Evolutionary conservation across 257 asterid genomes (phyloP), one percentile per base, ranked within the genome.

Genomic region (Coffea canephora): DNA sequence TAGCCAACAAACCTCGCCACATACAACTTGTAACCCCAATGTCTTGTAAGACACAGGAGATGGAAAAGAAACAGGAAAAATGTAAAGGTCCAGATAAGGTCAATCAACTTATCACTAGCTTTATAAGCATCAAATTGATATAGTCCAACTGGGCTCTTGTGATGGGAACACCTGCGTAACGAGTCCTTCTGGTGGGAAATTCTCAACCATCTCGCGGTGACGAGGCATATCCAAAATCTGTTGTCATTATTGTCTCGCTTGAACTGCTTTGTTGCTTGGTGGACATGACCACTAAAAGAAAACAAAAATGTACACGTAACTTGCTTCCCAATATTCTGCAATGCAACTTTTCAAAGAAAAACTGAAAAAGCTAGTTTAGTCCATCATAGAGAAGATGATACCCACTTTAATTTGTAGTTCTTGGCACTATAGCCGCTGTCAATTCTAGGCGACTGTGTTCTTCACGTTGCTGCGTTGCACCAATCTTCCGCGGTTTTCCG

Each of bases 141-240:
- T 23, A 48, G 54, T 39, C 73, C 83, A 84, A 75, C 21, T 80
- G 87, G 82, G 55, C 1, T 59, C 64, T 66, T 66, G 16, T 45
- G 19, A 74, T 74, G 71, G 76, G 41, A 65, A 85, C 79, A 81
- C 79, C 49, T 57, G 41, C 82, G 59, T 52, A 54, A 74, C 46
- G 46, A 57, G 48, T 23, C 31, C 25, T 64, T 49, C 27, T 71
- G 65, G 4, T 11, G 13, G 52, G 8, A 61, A 64, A 82, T 77
- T 83, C 82, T 77, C 54, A 61, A 43, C 34, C 75, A 85, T 82
- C 75, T 66, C 45, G 8, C 31, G 43, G 39, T 77, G 19, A 50
- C 16, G 9, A 36, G 34, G 18, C 62, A 72, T 16, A 72, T 72
- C 62, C 9, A n/a, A n/a, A 16, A 48, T 7, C 49, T 8, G 48